These are phyloP conservation scores for Saksenaea vasiformis DNA, from an alignment of 371 early-diverging fungal genomes.

Conservation along the genomic window DNA sequence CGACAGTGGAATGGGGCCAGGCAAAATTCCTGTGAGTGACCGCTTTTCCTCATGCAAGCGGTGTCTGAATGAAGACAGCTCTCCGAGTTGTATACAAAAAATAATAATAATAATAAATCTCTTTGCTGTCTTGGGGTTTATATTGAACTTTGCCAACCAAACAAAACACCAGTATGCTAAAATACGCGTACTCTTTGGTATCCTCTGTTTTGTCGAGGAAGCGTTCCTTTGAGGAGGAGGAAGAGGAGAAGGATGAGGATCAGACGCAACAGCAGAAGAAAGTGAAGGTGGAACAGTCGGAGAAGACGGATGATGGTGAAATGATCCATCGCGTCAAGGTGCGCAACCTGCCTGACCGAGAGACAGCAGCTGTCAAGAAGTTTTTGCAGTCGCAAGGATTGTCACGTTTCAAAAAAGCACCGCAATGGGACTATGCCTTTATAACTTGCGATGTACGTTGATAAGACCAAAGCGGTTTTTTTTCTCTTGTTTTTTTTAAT, in stretches of 20 bases:
- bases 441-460: slow-evolving; percentile 40
- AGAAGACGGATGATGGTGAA: background rate
- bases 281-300: background rate
- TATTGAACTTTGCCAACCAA: no score
- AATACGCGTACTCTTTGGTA: background rate
- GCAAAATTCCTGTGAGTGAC: no score
- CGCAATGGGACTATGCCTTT: slow-evolving; percentile 42
- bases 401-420: slow-evolving; percentile 45
- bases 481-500: background rate
- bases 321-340: slow-evolving; percentile 36
- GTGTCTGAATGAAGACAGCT: no score
- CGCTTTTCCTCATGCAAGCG: no score
- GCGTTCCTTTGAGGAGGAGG: slow-evolving; percentile 7
- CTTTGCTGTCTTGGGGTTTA: no score
- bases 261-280: slow-evolving; percentile 10
- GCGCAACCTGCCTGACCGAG: slow-evolving; percentile 30
- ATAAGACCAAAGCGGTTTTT: background rate
- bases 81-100: no score
- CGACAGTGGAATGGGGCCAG: no score
- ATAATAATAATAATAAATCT: no score
- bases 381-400: slow-evolving; percentile 28
- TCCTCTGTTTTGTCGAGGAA: background rate
- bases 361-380: slow-evolving; percentile 26
- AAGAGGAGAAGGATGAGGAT: slow-evolving; percentile 18
- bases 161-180: no score